A percentile compares a stretch with the other conserved stretches of the same genome.
Evolutionary conservation across 2,329 filamentous ascomycete genomes (phyloP).

Genomic region (Coniochaeta hoffmannii): DNA sequence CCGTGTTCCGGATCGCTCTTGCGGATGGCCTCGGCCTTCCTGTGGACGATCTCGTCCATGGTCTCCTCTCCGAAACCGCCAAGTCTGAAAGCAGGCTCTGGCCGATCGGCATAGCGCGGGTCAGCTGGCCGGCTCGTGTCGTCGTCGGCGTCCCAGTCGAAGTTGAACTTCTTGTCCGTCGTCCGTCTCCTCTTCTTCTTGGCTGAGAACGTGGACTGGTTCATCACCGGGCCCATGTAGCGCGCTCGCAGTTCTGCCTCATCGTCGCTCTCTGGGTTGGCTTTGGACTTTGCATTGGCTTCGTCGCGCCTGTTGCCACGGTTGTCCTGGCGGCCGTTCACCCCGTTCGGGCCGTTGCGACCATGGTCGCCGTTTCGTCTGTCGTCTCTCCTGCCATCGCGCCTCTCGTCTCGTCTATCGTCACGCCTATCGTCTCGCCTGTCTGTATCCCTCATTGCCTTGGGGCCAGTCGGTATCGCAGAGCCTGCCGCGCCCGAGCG

Average conservation of each 20-base stretch:
- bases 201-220: slow-evolving; percentile 77
- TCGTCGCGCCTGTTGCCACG: slow-evolving; percentile 36
- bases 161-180: slow-evolving; percentile 96
- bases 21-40: slow-evolving; percentile 62
- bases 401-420: slow-evolving; percentile 12
- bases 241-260: slow-evolving; percentile 70
- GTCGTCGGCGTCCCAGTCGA: slow-evolving; percentile 93
- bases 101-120: slow-evolving; percentile 64
- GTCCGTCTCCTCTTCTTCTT: slow-evolving; percentile 93
- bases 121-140: slow-evolving; percentile 84
- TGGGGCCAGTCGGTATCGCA: slow-evolving; percentile 63
- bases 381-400: slow-evolving; percentile 11
- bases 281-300: slow-evolving; percentile 22
- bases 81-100: slow-evolving; percentile 55
- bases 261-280: slow-evolving; percentile 47
- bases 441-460: slow-evolving; percentile 50
- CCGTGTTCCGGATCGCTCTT: slow-evolving; percentile 72
- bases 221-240: slow-evolving; percentile 88
- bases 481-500: slow-evolving; percentile 11
- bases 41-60: slow-evolving; percentile 45
- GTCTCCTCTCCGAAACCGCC: slow-evolving; percentile 46
- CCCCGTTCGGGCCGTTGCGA: background rate
- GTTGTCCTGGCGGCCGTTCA: slow-evolving; percentile 32
- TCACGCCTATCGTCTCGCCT: slow-evolving; percentile 6
- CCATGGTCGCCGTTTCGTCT: slow-evolving; percentile 10